A percentile compares a stretch with the other conserved stretches of the same genome.
Evolutionary conservation across 2,329 filamentous ascomycete genomes (phyloP).

Genomic region (Apiospora marii): DNA sequence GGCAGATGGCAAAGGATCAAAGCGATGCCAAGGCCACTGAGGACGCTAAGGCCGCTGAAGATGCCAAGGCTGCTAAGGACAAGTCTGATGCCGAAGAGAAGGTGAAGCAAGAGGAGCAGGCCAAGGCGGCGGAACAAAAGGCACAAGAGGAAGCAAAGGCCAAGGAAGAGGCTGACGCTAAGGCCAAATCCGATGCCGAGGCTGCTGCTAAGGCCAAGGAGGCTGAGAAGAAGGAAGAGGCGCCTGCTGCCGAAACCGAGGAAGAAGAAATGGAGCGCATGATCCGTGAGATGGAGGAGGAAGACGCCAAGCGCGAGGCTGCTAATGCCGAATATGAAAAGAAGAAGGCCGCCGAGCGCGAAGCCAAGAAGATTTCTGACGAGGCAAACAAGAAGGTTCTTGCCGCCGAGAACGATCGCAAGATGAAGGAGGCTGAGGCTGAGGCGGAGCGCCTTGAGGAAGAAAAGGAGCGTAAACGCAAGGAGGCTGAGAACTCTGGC

Average conservation of each 20-base stretch:
- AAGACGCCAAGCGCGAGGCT: conserved; percentile 58
- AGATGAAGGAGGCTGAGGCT: conserved; percentile 75
- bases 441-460: conserved; percentile 79
- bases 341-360: conserved; percentile 53
- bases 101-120: conserved; percentile 38
- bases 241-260: conserved; percentile 51
- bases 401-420: conserved; percentile 66
- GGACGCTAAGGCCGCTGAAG: conserved; percentile 29
- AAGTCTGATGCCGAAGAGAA: conserved; percentile 41
- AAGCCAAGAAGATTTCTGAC: conserved; percentile 50
- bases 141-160: conserved; percentile 34
- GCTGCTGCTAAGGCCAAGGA: conserved; percentile 39
- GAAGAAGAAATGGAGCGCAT: conserved; percentile 67
- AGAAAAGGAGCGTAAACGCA: conserved; percentile 67
- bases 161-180: conserved; percentile 38
- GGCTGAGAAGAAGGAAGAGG: conserved; percentile 50
- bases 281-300: conserved; percentile 69
- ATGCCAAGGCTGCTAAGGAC: conserved; percentile 34
- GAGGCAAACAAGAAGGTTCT: conserved; percentile 53
- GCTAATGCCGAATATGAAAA: conserved; percentile 53
- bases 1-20: conserved; percentile 57
- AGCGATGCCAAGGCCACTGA: conserved; percentile 36
- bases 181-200: conserved; percentile 42
- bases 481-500: conserved; percentile 57
- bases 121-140: conserved; percentile 42